Conservation (phyloP, 768 basidiomycete species). For the Russula sp. region DNA sequence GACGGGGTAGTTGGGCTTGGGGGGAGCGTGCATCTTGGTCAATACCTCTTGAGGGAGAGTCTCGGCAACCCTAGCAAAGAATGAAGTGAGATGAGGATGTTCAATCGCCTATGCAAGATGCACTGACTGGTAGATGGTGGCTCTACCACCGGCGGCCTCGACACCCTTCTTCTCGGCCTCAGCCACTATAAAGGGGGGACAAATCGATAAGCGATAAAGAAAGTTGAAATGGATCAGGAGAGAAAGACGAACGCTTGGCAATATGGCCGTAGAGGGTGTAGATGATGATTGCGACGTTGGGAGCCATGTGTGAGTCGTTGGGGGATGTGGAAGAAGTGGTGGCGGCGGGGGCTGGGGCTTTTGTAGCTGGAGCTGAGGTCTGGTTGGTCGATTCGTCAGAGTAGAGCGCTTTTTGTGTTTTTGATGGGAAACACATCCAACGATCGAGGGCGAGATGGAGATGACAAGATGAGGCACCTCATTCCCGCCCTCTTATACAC, state of each 20-base stretch:
- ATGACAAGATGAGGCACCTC: neutral
- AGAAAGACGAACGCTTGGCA: constrained; percentile 43
- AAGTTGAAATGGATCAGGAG: neutral
- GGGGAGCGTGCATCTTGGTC: constrained; percentile 57
- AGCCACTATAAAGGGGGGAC: constrained; percentile 43
- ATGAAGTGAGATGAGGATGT: neutral
- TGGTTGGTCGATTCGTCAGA: constrained; percentile 25
- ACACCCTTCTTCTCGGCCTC: constrained; percentile 40
- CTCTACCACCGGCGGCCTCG: constrained; percentile 36
- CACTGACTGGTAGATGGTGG: constrained; percentile 41
- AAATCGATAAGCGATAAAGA: constrained; percentile 8
- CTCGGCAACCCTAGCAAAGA: constrained; percentile 55
- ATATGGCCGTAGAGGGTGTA: constrained; percentile 74
- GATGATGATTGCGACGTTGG: constrained; percentile 62
- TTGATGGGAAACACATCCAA: constrained; percentile 36
- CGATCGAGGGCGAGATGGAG: neutral
- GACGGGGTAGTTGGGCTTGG: constrained; percentile 67
- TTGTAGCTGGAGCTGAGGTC: constrained; percentile 13
- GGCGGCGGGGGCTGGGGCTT: constrained; percentile 14
- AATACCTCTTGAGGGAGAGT: constrained; percentile 68
- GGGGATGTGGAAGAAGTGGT: constrained; percentile 1
- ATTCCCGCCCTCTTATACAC: constrained; percentile 7
- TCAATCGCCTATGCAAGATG: neutral
- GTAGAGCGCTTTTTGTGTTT: constrained; percentile 31
- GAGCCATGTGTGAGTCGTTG: constrained; percentile 25